Evolutionary conservation across 495 filamentous ascomycete species (phyloP).

Genomic region (Hyaloscypha hepaticicola): DNA sequence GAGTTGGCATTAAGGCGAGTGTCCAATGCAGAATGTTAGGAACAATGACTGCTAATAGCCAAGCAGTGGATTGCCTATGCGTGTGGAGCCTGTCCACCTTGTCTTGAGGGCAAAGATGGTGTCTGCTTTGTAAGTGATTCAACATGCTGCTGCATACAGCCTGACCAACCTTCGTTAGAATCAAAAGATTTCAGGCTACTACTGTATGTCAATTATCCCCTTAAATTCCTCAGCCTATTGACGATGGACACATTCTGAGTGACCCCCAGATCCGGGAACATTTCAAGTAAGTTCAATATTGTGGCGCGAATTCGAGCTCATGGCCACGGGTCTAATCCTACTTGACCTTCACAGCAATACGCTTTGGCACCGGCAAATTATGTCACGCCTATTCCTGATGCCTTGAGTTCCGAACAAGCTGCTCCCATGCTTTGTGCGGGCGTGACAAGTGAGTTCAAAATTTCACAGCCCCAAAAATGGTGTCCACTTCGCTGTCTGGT

Average conservation of each 20-base stretch:
- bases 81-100: conserved; percentile 44
- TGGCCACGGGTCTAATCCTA: background rate
- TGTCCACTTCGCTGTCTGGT: background rate
- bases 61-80: conserved; percentile 44
- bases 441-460: conserved; percentile 42
- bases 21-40: background rate
- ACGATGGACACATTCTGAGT: conserved; percentile 11
- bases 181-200: conserved; percentile 51
- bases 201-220: conserved; percentile 20
- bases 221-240: background rate
- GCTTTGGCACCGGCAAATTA: conserved; percentile 62
- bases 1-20: conserved; percentile 56
- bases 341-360: conserved; percentile 30
- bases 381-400: conserved; percentile 68
- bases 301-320: background rate
- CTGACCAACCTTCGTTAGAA: conserved; percentile 34
- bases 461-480: conserved; percentile 19
- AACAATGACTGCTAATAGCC: conserved; percentile 14
- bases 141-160: background rate
- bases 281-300: conserved; percentile 47
- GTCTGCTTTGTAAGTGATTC: conserved; percentile 45
- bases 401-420: conserved; percentile 53
- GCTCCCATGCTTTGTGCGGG: conserved; percentile 67
- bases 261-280: conserved; percentile 53
- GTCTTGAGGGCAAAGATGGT: conserved; percentile 57